These are phyloP conservation scores for Aspergillus terreus DNA, from an alignment of 2,329 filamentous ascomycete species.

Conservation along the genomic window DNA sequence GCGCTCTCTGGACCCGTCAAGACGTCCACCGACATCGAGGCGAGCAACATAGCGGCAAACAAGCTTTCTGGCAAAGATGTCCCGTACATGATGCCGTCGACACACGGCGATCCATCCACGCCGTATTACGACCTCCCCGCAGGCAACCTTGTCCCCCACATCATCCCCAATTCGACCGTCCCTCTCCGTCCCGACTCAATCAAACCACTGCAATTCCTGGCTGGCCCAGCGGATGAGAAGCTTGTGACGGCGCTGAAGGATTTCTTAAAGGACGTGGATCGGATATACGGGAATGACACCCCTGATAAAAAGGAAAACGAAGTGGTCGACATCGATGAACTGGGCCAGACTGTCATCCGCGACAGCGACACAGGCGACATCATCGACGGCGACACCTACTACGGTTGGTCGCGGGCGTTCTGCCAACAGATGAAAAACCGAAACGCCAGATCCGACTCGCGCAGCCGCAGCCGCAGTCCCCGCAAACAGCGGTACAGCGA, in stretches of 20 bases:
- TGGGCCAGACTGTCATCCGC: slow-evolving; percentile 65
- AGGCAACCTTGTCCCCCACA: slow-evolving; percentile 73
- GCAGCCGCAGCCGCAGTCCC: slow-evolving; percentile 41
- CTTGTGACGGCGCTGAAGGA: slow-evolving; percentile 66
- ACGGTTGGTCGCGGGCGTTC: slow-evolving; percentile 79
- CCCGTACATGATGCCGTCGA: slow-evolving; percentile 69
- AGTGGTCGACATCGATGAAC: slow-evolving; percentile 64
- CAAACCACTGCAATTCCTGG: slow-evolving; percentile 65
- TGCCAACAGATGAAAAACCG: slow-evolving; percentile 72
- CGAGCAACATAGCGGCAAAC: slow-evolving; percentile 32
- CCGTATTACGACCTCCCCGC: slow-evolving; percentile 82
- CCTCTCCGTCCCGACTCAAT: slow-evolving; percentile 70
- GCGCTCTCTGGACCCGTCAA: slow-evolving; percentile 29
- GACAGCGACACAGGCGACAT: slow-evolving; percentile 66
- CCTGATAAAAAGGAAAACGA: slow-evolving; percentile 46
- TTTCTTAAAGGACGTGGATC: slow-evolving; percentile 66
- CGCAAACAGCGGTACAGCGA: slow-evolving; percentile 39
- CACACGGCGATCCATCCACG: slow-evolving; percentile 69
- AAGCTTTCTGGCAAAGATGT: slow-evolving; percentile 46
- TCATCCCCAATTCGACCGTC: slow-evolving; percentile 70
- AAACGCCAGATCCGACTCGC: slow-evolving; percentile 19
- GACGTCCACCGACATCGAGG: slow-evolving; percentile 24
- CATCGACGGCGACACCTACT: slow-evolving; percentile 69
- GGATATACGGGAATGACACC: slow-evolving; percentile 59
- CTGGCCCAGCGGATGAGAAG: slow-evolving; percentile 65